phyloP scores from a whole-genome alignment of 2,329 filamentous ascomycete genomes.

The Talaromyces sp. region DNA sequence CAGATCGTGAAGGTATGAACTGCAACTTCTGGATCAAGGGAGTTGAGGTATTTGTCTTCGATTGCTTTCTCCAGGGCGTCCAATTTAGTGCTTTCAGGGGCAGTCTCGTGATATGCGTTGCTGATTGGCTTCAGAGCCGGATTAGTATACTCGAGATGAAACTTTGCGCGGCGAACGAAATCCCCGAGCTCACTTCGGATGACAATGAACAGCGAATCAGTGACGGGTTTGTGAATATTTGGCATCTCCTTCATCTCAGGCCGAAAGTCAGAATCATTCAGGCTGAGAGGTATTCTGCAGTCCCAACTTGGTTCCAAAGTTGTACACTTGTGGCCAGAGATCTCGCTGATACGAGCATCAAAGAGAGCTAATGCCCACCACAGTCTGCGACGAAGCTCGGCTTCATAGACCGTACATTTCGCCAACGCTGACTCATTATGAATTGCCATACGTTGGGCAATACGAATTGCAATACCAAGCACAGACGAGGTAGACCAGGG shows the following conservation, averaged over 20 bases:
- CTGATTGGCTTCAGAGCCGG: background rate
- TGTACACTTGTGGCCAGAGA: conserved; percentile 51
- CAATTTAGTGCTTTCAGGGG: background rate
- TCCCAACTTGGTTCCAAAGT: conserved; percentile 44
- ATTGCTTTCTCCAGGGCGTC: background rate
- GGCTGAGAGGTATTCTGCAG: conserved; percentile 34
- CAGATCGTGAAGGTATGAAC: background rate
- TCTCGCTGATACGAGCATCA: conserved; percentile 65
- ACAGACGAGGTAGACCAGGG: background rate
- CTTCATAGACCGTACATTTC: conserved; percentile 51
- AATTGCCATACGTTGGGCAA: background rate
- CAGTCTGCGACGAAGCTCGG: conserved; percentile 65
- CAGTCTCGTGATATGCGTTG: background rate
- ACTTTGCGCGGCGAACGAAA: background rate
- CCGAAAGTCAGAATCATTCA: background rate
- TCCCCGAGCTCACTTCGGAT: background rate
- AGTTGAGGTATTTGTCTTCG: background rate
- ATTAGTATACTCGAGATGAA: background rate
- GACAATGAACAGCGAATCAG: background rate
- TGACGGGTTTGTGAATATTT: background rate
- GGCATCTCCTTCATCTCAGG: background rate
- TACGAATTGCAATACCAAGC: background rate
- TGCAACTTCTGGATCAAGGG: background rate
- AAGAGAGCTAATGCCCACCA: conserved; percentile 71
- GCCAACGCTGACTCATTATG: conserved; percentile 31